Percentiles rank a stretch among this genome's conserved stretches.
Conservation (phyloP, 495 filamentous ascomycete species). For the Viridothelium virens region DNA sequence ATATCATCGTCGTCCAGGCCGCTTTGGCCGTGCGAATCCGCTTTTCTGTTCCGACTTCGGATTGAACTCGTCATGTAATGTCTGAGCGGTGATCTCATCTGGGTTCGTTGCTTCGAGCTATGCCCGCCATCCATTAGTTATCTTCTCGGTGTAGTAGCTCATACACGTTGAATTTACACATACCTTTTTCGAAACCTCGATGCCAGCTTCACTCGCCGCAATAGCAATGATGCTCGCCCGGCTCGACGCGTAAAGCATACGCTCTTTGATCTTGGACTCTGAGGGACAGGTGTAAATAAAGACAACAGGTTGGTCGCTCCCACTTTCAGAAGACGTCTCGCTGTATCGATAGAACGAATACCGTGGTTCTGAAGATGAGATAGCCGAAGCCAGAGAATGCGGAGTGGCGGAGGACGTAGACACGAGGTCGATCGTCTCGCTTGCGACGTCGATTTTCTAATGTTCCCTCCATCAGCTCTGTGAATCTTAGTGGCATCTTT, state of each 20-base stretch:
- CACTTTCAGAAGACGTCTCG: slow-evolving; percentile 34
- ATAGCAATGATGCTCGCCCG: slow-evolving; percentile 61
- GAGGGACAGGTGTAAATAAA: slow-evolving; percentile 94
- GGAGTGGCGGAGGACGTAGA: slow-evolving; percentile 46
- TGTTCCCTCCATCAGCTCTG: neutral
- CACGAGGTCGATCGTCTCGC: slow-evolving; percentile 71
- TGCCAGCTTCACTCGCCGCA: slow-evolving; percentile 59
- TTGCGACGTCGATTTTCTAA: slow-evolving; percentile 65
- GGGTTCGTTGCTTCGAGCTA: slow-evolving; percentile 55
- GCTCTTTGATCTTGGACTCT: slow-evolving; percentile 73
- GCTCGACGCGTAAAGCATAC: slow-evolving; percentile 89
- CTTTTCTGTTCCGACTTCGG: slow-evolving; percentile 61
- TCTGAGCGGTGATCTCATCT: slow-evolving; percentile 68
- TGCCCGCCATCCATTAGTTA: slow-evolving; percentile 38
- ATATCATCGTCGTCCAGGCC: slow-evolving; percentile 53
- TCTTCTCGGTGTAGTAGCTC: neutral
- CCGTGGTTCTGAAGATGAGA: slow-evolving; percentile 73
- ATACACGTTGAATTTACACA: slow-evolving; percentile 10
- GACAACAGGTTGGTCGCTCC: slow-evolving; percentile 46
- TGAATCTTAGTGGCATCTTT: neutral
- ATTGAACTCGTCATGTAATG: slow-evolving; percentile 66
- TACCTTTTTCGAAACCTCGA: slow-evolving; percentile 70
- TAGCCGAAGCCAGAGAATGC: slow-evolving; percentile 45
- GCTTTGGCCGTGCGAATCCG: slow-evolving; percentile 81
- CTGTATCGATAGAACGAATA: slow-evolving; percentile 85